Evolutionary conservation across 2,329 filamentous ascomycete species (phyloP).

Genomic region (Alternaria sp.): DNA sequence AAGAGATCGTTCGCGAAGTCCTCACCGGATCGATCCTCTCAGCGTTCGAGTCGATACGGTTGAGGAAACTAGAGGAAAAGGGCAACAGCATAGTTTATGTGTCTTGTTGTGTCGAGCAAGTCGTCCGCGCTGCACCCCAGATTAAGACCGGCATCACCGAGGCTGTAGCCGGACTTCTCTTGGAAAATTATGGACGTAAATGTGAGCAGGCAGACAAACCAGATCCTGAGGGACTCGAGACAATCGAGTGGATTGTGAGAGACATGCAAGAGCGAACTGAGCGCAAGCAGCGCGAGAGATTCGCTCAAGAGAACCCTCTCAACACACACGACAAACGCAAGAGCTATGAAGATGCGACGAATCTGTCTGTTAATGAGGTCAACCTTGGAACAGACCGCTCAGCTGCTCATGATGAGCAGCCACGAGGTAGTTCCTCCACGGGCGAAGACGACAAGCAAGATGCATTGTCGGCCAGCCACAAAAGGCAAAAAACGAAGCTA

Average conservation of each 20-base stretch:
- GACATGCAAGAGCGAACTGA: not conserved
- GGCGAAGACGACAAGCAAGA: not conserved
- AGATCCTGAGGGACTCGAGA: not conserved
- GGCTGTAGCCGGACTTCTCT: not conserved
- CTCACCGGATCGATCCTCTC: slow-evolving; percentile 10
- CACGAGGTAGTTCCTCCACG: no score
- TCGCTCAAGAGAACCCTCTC: not conserved
- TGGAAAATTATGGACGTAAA: not conserved
- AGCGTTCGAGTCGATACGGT: not conserved
- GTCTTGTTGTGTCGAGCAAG: not conserved
- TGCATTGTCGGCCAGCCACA: not conserved
- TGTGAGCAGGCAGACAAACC: not conserved
- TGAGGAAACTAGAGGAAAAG: not conserved
- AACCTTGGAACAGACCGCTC: accelerated
- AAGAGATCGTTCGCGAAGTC: slow-evolving; percentile 2
- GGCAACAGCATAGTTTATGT: not conserved
- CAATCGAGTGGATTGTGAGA: not conserved
- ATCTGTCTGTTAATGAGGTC: not conserved
- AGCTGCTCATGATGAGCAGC: not conserved
- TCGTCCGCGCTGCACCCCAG: not conserved
- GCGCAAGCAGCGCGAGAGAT: not conserved
- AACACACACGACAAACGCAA: not conserved
- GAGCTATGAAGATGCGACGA: not conserved
- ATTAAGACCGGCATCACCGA: not conserved
- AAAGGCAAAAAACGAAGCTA: not conserved